Conservation (phyloP, 2,329 filamentous ascomycete genomes). For the Curvularia verruculosa region DNA sequence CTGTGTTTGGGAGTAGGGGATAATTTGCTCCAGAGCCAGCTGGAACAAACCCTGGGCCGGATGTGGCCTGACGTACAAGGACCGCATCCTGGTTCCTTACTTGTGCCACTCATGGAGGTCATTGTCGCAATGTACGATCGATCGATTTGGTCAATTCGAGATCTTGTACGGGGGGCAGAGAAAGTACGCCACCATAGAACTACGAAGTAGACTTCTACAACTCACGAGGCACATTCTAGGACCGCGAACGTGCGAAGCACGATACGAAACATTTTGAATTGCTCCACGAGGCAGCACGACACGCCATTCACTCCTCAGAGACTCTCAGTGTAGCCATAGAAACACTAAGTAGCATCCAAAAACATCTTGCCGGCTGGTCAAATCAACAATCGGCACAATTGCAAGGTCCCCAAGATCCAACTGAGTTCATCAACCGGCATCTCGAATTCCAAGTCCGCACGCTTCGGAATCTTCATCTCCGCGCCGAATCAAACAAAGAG, state of each 20-base stretch:
- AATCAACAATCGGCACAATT: not conserved
- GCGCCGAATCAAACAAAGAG: slow-evolving; percentile 26
- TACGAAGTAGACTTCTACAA: too few relatives aligned
- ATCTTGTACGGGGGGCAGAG: slow-evolving; percentile 21
- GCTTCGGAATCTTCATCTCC: slow-evolving; percentile 13
- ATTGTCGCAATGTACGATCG: slow-evolving; percentile 19
- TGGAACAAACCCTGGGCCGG: slow-evolving; percentile 5
- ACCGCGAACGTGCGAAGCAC: slow-evolving; percentile 3
- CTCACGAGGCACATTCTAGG: slow-evolving; percentile 1
- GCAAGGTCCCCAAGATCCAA: not conserved
- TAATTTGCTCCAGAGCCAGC: slow-evolving; percentile 6
- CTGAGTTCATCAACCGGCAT: not conserved
- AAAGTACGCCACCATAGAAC: slow-evolving; percentile 11
- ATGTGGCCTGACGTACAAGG: slow-evolving; percentile 8
- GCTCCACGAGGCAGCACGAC: slow-evolving; percentile 23
- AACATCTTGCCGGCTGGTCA: not conserved
- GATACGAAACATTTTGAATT: slow-evolving; percentile 10
- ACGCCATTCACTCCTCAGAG: slow-evolving; percentile 26
- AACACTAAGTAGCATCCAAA: slow-evolving; percentile 15
- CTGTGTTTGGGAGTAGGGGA: slow-evolving; percentile 21
- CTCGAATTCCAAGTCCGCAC: slow-evolving; percentile 18
- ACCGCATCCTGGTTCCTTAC: slow-evolving; percentile 16
- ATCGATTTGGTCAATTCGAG: slow-evolving; percentile 24
- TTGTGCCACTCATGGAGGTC: slow-evolving; percentile 21
- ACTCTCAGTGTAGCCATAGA: slow-evolving; percentile 17